Conservation (phyloP, 73 alveolate species). For the Stentor roeselii region DNA sequence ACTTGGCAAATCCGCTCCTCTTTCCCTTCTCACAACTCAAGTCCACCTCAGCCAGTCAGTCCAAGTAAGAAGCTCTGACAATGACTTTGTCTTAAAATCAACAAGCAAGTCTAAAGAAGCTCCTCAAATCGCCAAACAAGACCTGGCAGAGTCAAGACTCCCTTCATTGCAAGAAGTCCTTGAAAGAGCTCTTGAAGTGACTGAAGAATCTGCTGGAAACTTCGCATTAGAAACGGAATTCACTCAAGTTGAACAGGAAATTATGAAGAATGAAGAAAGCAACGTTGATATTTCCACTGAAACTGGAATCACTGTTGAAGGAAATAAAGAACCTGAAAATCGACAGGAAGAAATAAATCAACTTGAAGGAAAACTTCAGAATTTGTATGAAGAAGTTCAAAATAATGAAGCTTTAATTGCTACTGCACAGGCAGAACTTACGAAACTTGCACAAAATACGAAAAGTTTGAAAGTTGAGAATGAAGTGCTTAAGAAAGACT, state of each 20-base stretch:
- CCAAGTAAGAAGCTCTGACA: neutral
- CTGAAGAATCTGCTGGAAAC: neutral
- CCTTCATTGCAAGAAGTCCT: neutral
- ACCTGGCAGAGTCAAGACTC: neutral
- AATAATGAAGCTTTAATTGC: slow-evolving; percentile 8
- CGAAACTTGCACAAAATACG: neutral
- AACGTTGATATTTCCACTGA: neutral
- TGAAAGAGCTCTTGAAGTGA: neutral
- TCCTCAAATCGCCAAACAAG: neutral
- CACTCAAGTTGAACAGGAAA: slow-evolving; percentile 13
- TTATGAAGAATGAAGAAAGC: neutral
- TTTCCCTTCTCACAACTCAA: neutral
- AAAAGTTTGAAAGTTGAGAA: neutral
- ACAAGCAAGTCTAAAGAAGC: neutral
- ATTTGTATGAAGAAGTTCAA: neutral
- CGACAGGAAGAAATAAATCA: neutral
- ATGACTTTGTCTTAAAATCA: neutral
- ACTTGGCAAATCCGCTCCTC: neutral
- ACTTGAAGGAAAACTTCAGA: slow-evolving; percentile 12
- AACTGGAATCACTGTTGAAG: neutral
- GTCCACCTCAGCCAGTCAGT: neutral
- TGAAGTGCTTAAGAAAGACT: neutral
- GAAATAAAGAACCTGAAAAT: neutral
- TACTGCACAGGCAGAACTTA: slow-evolving; percentile 3
- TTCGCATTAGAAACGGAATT: neutral